phyloP scores from a whole-genome alignment of 306 rosid species.

The Castanea sativa region DNA sequence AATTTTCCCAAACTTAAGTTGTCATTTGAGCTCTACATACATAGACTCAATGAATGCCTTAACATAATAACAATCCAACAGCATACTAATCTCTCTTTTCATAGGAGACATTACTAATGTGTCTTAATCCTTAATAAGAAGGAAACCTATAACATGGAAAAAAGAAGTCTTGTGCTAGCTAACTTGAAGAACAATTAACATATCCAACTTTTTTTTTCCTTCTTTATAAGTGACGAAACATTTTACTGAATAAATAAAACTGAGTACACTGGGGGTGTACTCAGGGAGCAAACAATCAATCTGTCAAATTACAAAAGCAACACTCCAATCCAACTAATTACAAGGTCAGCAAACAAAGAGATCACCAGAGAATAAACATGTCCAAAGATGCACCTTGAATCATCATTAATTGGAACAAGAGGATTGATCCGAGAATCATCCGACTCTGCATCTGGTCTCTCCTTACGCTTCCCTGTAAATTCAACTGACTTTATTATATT shows the following conservation, averaged over 20 bases:
- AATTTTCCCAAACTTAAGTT: not conserved
- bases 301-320: too few relatives aligned
- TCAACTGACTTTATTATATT: not conserved
- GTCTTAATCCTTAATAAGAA: not conserved
- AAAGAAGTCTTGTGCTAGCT: not conserved
- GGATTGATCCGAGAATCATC: slow-evolving; percentile 47
- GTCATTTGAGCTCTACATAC: not conserved
- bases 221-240: not conserved
- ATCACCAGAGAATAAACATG: not conserved
- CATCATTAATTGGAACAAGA: slow-evolving; percentile 70
- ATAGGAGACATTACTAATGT: not conserved
- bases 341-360: not conserved
- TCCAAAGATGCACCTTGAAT: slow-evolving; percentile 56
- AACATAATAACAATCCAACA: too few relatives aligned
- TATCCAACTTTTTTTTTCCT: too few relatives aligned
- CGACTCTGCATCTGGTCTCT: slow-evolving; percentile 46
- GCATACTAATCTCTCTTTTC: not conserved
- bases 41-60: not conserved
- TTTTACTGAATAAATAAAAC: not conserved
- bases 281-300: too few relatives aligned
- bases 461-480: slow-evolving; percentile 76
- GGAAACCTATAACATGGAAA: not conserved
- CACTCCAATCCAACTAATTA: too few relatives aligned
- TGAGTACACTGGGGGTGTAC: too few relatives aligned
- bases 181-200: not conserved